Evolutionary conservation across 2,329 filamentous ascomycete genomes (phyloP).

Genomic region (Beauveria caledonica): DNA sequence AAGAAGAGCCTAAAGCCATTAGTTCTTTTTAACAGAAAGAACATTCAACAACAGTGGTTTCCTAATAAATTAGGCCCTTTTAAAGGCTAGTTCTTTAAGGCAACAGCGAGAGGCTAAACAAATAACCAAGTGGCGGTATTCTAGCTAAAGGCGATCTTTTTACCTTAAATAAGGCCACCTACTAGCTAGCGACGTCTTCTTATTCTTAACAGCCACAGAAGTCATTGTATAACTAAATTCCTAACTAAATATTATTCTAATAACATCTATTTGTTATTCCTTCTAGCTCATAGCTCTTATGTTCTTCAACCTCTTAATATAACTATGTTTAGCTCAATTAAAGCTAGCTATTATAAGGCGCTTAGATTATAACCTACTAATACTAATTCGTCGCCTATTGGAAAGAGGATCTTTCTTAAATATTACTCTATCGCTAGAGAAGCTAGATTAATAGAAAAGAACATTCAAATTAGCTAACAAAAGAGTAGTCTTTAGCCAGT

Average conservation of each 20-base stretch:
- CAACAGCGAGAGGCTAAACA: no score
- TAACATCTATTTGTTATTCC: slow-evolving; percentile 1
- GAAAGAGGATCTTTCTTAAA: neutral
- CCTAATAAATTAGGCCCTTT: no score
- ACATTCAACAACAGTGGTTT: no score
- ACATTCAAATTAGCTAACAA: neutral
- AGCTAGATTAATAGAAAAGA: neutral
- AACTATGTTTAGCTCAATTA: neutral
- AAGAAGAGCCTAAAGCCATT: no score
- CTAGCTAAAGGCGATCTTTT: no score
- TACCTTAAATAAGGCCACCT: neutral
- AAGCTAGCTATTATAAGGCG: neutral
- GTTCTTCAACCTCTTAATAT: no score
- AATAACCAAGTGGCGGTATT: no score
- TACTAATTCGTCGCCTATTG: neutral
- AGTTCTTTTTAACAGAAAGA: no score
- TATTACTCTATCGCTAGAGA: neutral
- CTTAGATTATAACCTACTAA: neutral
- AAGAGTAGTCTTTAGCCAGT: no score
- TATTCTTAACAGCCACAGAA: slow-evolving; percentile 2
- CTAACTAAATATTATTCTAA: neutral
- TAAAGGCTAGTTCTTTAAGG: no score
- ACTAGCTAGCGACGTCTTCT: no score
- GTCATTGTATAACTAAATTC: slow-evolving; percentile 3
- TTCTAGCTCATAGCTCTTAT: neutral